Evolutionary conservation across 2,329 filamentous ascomycete genomes (phyloP).

Genomic region (Aspergillus arachidicola): DNA sequence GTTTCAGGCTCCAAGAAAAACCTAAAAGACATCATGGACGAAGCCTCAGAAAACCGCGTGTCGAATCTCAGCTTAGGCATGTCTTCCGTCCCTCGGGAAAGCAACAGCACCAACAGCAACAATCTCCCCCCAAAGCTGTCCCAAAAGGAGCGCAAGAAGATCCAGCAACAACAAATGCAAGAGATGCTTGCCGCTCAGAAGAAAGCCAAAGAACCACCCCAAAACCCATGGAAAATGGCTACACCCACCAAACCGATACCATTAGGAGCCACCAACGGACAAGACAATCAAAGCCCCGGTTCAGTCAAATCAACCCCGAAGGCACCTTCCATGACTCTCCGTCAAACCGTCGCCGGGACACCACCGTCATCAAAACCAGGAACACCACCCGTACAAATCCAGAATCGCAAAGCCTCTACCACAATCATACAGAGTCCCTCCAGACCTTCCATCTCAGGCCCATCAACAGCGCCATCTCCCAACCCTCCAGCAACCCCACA

Average conservation of each 20-base stretch:
- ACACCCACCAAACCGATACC: constrained; percentile 18
- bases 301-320: constrained; percentile 34
- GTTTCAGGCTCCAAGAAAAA: constrained; percentile 67
- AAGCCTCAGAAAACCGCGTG: constrained; percentile 54
- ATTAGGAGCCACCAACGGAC: constrained; percentile 42
- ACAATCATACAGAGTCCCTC: constrained; percentile 18
- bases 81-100: constrained; percentile 49
- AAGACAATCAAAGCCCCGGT: constrained; percentile 16
- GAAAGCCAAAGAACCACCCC: constrained; percentile 37
- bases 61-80: constrained; percentile 58
- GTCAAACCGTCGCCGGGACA: constrained; percentile 60
- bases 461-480: constrained; percentile 46
- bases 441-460: constrained; percentile 22
- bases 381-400: constrained; percentile 48
- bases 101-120: constrained; percentile 32
- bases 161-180: constrained; percentile 67
- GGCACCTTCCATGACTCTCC: constrained; percentile 59
- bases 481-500: constrained; percentile 22
- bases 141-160: constrained; percentile 88
- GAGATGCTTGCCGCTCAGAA: constrained; percentile 40
- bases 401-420: constrained; percentile 34
- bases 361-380: constrained; percentile 32
- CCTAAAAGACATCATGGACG: constrained; percentile 75
- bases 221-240: constrained; percentile 67
- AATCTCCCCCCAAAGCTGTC: constrained; percentile 67